phyloP scores from a whole-genome alignment of 2,329 filamentous ascomycete genomes.

The Ustulina deusta region DNA sequence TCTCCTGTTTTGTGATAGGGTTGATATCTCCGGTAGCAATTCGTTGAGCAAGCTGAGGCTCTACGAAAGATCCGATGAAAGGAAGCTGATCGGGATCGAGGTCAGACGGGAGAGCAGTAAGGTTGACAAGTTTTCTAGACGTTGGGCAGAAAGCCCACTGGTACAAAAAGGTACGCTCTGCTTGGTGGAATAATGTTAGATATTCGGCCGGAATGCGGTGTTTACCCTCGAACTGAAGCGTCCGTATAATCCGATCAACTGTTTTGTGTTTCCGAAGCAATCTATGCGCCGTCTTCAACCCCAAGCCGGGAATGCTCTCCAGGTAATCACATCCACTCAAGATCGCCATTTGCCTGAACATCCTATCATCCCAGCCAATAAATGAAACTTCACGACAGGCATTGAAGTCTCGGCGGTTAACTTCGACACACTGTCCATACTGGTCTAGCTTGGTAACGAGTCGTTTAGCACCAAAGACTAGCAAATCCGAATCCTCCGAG shows the following conservation, averaged over 20 bases:
- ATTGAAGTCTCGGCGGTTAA: conserved; percentile 89
- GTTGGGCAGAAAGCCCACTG: conserved; percentile 93
- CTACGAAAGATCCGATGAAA: conserved; percentile 82
- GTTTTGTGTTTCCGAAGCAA: conserved; percentile 91
- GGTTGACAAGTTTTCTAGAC: conserved; percentile 76
- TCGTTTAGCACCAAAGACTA: conserved; percentile 93
- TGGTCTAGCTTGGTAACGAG: conserved; percentile 94
- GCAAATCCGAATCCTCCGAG: conserved; percentile 94
- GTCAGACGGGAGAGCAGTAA: conserved; percentile 74
- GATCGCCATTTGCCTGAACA: conserved; percentile 96
- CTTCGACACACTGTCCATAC: conserved; percentile 91
- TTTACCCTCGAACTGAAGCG: conserved; percentile 90
- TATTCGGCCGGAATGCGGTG: conserved; percentile 84
- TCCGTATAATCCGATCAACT: conserved; percentile 82
- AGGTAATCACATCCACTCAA: conserved; percentile 97
- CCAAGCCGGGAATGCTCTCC: conserved; percentile 84
- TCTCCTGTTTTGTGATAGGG: conserved; percentile 84
- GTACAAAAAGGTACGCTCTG: conserved; percentile 92
- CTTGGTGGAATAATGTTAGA: conserved; percentile 82
- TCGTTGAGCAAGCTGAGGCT: conserved; percentile 74
- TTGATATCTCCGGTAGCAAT: conserved; percentile 87
- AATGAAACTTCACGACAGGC: conserved; percentile 89
- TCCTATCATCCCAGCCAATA: conserved; percentile 89
- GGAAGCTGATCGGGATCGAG: conserved; percentile 77
- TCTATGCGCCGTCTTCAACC: conserved; percentile 92